These are phyloP conservation scores for Rhizophagus prolifer DNA, from an alignment of 192 early-diverging fungal species.

Conservation along the genomic window DNA sequence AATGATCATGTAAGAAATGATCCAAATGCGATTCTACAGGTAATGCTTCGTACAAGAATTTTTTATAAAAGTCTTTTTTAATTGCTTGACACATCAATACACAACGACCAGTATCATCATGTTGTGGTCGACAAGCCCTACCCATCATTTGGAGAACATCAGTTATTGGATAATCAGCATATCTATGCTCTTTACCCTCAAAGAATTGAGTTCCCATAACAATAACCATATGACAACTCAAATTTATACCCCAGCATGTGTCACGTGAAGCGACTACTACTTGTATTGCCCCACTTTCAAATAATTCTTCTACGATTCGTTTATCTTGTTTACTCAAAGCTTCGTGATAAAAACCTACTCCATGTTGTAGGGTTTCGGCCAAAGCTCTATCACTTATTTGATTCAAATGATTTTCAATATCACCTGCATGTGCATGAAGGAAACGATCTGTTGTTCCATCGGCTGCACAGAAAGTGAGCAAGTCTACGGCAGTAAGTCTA, in stretches of 20 bases:
- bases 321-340: constrained; percentile 77
- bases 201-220: constrained; percentile 98
- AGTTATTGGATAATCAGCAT: constrained; percentile 92
- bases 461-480: constrained; percentile 77
- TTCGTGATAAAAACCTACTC: constrained; percentile 93
- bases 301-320: constrained; percentile 71
- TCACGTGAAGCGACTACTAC: constrained; percentile 89
- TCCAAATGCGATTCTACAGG: constrained; percentile 96
- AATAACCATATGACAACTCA: constrained; percentile 82
- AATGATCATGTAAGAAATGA: constrained; percentile 92
- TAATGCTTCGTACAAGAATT: constrained; percentile 94
- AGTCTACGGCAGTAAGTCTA: constrained; percentile 80
- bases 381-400: constrained; percentile 75
- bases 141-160: constrained; percentile 99
- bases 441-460: constrained; percentile 77
- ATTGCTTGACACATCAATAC: constrained; percentile 92
- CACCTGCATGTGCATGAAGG: constrained; percentile 64
- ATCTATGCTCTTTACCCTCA: constrained; percentile 92
- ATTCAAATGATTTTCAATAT: constrained; percentile 58
- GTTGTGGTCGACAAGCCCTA: constrained; percentile 69
- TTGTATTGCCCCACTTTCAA: constrained; percentile 74
- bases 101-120: constrained; percentile 70
- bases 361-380: constrained; percentile 66
- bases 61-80: constrained; percentile 98
- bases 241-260: constrained; percentile 87